A percentile compares a stretch with the other conserved stretches of the same genome.
These are phyloP conservation scores for Pythium phragmiticola DNA, from an alignment of 352 stramenopile species.

Conservation along the genomic window DNA sequence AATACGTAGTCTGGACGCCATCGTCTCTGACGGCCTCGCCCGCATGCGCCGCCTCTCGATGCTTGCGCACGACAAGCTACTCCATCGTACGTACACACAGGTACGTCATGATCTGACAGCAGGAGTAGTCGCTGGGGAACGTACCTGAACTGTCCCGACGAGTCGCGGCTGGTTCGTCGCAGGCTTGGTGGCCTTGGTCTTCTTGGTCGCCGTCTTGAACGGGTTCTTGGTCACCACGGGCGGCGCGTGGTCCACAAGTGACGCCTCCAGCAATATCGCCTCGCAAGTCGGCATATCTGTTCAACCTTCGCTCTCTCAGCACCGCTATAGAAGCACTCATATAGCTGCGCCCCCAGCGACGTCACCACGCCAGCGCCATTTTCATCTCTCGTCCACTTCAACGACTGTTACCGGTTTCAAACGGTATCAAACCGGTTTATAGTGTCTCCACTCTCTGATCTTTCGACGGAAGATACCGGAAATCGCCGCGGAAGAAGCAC, in stretches of 20 bases:
- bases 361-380: background rate
- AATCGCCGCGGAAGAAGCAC: slow-evolving; percentile 8
- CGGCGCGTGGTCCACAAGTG: slow-evolving; percentile 23
- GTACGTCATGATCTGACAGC: background rate
- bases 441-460: background rate
- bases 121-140: background rate
- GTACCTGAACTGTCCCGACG: slow-evolving; percentile 24
- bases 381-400: slow-evolving; percentile 3
- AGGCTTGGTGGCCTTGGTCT: slow-evolving; percentile 13
- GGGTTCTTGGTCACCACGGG: slow-evolving; percentile 24
- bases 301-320: background rate
- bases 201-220: slow-evolving; percentile 17
- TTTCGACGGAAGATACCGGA: slow-evolving; percentile 4
- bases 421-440: slow-evolving; percentile 6
- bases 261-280: slow-evolving; percentile 30
- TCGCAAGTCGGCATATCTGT: slow-evolving; percentile 10
- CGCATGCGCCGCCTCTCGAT: background rate
- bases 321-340: background rate
- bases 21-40: background rate
- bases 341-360: background rate
- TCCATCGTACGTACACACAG: background rate
- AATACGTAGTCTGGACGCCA: slow-evolving; percentile 24
- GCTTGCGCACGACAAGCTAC: slow-evolving; percentile 22
- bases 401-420: slow-evolving; percentile 9
- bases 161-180: background rate